Base-by-base conservation (phyloP, 352 stramenopile species). In the Peronospora belbahrii region DNA sequence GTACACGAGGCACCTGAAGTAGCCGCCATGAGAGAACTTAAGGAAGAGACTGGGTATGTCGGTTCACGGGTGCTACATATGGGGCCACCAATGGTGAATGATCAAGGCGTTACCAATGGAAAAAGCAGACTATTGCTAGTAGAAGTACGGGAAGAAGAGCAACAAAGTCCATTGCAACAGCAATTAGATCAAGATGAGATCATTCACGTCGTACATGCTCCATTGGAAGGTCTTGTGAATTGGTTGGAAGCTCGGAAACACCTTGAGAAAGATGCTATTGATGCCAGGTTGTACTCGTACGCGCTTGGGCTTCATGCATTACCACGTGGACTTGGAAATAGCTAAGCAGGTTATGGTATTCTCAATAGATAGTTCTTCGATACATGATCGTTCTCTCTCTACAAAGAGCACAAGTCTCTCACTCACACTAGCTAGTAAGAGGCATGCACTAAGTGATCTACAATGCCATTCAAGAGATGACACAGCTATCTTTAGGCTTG, bases 11-110 rank as follows among this genome's bases (percentile, higher is more conserved):
- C 70, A 1, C 67, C 80, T 0, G 82, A 83, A 41, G 33, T 59
- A 19, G 85, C 88, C 1, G 91, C 88, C 4, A 55, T 79, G 19
- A 58, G 88, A 4, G 88, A 97, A 60, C 69, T 97, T 6, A 54
- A 66, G 1, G 88, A 97, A 64, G 88, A 97, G 60, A 97, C 88
- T 7, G 87, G 87, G 14, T 97, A 86, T 48, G 49, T 78, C 0
- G 85, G 74, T 32, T 68, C 64, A 11, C 59, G 63, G 2, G 73
- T 85, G 56, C 59, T 84, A 42, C 76, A 83, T 60, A 77, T 85
- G 51, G 75, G 75, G 0, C 74, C 79, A 9, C 74, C 76, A 0
- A 86, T 90, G 72, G 79, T 86, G 27, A 88, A 83, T 59, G 76
- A 90, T 62, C 76, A 86, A 53, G 74, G 74, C 19, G 65, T 90